Evolutionary conservation across 345 rosid genomes (phyloP), one percentile per base, ranked within the genome.

Genomic region (Hibiscus trionum): DNA sequence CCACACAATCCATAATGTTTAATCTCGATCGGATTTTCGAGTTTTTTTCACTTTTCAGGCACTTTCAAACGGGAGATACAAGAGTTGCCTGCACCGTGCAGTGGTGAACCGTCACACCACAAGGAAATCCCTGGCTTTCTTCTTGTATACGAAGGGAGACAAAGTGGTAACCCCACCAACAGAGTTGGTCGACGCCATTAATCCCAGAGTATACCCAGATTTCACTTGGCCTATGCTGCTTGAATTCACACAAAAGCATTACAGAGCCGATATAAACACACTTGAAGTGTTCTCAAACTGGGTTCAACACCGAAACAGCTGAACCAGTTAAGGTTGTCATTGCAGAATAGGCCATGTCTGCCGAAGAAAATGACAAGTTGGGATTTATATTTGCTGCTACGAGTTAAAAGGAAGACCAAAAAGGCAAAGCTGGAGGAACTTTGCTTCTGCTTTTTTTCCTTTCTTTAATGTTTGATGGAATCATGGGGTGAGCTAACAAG

Each of bases 121-220:
- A 21, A 89, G 99, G 71, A 95, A 92, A 85, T 92, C 99, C 26
- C 90, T 95, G 8, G 98, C 99, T 10, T 92, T 95, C 84, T 95
- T 95, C 79, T 44, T 93, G 69, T 90, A 97, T 79, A 98, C 99
- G 0, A 84, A 76, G 85, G 82, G 73, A 12, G 98, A 92, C 65
- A 89, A 80, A 80, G 86, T 90, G 73, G 87, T 95, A 66, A 78
- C 80, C 65, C 96, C 99, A 73, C 99, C 98, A 16, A 66, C 60
- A 0, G 90, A 90, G 70, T 80, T 94, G 72, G 85, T 89, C 79
- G n/a, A n/a, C n/a, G n/a, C n/a, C n/a, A n/a, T n/a, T n/a, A n/a
- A n/a, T n/a, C n/a, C n/a, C n/a, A n/a, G n/a, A n/a, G n/a, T n/a
- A n/a, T n/a, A n/a, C n/a, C n/a, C n/a, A n/a, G n/a, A n/a, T n/a